Evolutionary conservation across 176 grass and related monocot species (phyloP).

Genomic region (Dendrocalamus sinicus): DNA sequence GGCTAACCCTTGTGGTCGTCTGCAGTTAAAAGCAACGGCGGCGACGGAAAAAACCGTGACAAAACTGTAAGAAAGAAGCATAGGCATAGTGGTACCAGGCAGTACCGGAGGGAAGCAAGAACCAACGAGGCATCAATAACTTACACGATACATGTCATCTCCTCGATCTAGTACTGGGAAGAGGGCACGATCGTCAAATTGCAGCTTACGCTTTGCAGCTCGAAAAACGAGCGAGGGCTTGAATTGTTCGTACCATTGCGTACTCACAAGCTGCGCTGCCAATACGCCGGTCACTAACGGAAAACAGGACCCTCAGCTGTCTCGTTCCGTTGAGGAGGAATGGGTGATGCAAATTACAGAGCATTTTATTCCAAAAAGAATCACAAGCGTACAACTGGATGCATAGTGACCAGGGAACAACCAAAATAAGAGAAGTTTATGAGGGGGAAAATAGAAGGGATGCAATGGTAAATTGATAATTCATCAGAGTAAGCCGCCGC

Average conservation of each 20-base stretch:
- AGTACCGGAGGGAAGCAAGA: not conserved
- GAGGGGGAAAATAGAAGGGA: not conserved
- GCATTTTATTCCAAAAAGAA: slow-evolving; percentile 19
- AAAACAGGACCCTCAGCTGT: not conserved
- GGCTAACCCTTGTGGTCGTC: not conserved
- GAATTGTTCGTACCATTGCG: not conserved
- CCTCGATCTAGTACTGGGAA: not conserved
- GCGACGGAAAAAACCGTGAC: not conserved
- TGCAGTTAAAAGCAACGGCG: not conserved
- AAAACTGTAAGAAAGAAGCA: not conserved
- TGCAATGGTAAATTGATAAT: not conserved
- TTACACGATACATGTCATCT: not conserved
- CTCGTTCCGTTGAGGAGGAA: not conserved
- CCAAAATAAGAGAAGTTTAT: not conserved
- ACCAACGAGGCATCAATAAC: not conserved
- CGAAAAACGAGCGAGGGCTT: not conserved
- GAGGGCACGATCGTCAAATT: not conserved
- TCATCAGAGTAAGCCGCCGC: not conserved
- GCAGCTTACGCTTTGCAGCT: not conserved
- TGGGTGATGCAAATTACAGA: not conserved
- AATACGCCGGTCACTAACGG: not conserved
- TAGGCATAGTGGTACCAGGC: not conserved
- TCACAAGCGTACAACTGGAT: not conserved
- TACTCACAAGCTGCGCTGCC: not conserved
- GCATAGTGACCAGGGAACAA: not conserved